Conservation (phyloP, 208 protist genomes). For the Leishmania tarentolae region DNA sequence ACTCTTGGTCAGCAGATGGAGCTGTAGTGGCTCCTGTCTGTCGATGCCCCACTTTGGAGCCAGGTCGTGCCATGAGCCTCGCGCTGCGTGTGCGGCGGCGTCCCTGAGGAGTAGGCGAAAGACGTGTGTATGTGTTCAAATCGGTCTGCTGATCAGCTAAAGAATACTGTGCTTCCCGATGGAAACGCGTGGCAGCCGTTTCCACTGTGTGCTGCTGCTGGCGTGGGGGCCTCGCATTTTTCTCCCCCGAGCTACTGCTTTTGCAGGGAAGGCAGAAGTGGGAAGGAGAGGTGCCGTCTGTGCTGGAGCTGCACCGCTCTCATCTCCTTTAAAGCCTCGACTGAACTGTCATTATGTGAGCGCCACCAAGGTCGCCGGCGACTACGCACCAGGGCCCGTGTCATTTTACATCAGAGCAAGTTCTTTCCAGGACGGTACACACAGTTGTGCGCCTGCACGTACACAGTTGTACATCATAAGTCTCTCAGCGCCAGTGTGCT, state of each 20-base stretch:
- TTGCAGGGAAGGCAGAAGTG: neutral
- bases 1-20: neutral
- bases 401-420: neutral
- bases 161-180: neutral
- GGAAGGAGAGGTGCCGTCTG: neutral
- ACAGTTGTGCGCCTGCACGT: neutral
- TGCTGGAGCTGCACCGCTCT: neutral
- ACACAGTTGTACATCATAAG: neutral
- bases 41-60: neutral
- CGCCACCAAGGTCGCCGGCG: neutral
- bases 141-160: constrained; percentile 1
- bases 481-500: neutral
- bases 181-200: neutral
- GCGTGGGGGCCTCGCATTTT: no score
- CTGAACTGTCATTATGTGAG: neutral
- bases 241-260: no score
- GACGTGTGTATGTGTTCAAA: neutral
- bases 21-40: neutral
- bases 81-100: neutral
- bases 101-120: neutral
- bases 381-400: neutral
- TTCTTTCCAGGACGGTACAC: neutral
- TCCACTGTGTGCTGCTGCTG: neutral
- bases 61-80: neutral
- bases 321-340: neutral